Base-by-base conservation (phyloP, 441 rosid genomes). In the Bocquillonia castaneifolia region DNA sequence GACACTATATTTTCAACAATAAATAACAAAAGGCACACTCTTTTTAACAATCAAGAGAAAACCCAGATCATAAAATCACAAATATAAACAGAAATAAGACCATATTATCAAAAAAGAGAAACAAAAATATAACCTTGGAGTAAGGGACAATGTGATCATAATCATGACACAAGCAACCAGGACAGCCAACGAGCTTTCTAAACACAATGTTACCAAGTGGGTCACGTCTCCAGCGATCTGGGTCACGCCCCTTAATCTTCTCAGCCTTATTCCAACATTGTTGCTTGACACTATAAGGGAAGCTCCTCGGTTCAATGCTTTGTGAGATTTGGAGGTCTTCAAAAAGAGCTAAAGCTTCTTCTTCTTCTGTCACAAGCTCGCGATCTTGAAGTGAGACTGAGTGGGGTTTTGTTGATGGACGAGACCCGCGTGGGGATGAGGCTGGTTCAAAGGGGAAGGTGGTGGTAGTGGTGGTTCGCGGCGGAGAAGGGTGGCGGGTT, bases 241-340 rank as follows among this genome's bases (percentile, higher is more conserved):
- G 87, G 84, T 91, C 88, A 14, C 98, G 81, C 6, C 96, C 94
- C 68, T 78, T 86, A 36, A 93, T 79, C 83, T 79, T 89, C 81
- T 93, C 97, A 0, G 98, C 94, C 75, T 93, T 91, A 18, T 86
- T 91, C 97, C 97, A 93, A 79, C 98, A 93, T 77, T 88, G 93
- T 73, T 88, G 95, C 82, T 88, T 90, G 80, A 90, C 95, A 55
- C 77, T 80, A 80, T 85, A 79, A 47, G 95, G 91, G 59, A 90
- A 92, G 67, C 90, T 88, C 74, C 96, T 82, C 10, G 92, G 95
- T 50, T 87, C 87, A 15, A 78, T 14, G 52, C 20, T 67, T 6
- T 70, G 72, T 31, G 78, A 72, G 54, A 83, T 50, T 32, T 68
- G 78, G 66, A 85, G 82, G 70, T 77, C 80, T 66, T 82, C 73